Evolutionary conservation across 208 protist genomes (phyloP).

Genomic region (Perkinsela sp.): DNA sequence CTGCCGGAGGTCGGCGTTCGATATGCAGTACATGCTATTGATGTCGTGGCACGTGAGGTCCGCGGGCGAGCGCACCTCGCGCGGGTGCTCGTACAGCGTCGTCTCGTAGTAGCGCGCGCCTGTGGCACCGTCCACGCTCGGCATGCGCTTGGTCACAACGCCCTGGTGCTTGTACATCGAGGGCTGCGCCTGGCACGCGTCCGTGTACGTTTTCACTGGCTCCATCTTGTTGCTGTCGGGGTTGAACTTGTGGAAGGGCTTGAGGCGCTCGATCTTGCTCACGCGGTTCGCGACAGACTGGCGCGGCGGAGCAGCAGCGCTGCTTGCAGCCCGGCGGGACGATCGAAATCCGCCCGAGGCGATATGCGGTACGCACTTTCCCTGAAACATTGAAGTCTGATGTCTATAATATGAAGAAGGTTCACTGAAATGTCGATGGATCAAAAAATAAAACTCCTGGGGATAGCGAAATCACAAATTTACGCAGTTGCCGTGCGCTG

Average conservation of each 20-base stretch:
- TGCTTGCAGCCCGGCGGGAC: too few species aligned
- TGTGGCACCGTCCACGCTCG: background rate
- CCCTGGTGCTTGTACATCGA: background rate
- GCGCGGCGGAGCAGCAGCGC: too few species aligned
- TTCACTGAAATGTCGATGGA: too few species aligned
- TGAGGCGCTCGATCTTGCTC: background rate
- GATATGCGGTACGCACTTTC: too few species aligned
- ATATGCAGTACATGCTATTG: slow-evolving; percentile 61
- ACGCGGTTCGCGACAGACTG: background rate
- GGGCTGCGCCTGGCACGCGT: background rate
- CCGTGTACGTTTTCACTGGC: background rate
- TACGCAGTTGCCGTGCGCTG: too few species aligned
- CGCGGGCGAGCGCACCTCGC: background rate
- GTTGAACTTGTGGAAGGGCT: background rate
- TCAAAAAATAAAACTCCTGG: too few species aligned
- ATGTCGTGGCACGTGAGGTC: slow-evolving; percentile 43
- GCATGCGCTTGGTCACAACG: background rate
- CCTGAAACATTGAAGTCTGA: too few species aligned
- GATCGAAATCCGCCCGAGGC: too few species aligned
- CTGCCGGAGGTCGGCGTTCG: slow-evolving; percentile 42
- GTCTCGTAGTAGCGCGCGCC: background rate
- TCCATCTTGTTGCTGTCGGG: background rate
- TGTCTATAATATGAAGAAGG: too few species aligned
- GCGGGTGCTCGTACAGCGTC: background rate
- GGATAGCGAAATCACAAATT: too few species aligned